Conservation (phyloP, 768 basidiomycete genomes). For the Podaxis sp. region DNA sequence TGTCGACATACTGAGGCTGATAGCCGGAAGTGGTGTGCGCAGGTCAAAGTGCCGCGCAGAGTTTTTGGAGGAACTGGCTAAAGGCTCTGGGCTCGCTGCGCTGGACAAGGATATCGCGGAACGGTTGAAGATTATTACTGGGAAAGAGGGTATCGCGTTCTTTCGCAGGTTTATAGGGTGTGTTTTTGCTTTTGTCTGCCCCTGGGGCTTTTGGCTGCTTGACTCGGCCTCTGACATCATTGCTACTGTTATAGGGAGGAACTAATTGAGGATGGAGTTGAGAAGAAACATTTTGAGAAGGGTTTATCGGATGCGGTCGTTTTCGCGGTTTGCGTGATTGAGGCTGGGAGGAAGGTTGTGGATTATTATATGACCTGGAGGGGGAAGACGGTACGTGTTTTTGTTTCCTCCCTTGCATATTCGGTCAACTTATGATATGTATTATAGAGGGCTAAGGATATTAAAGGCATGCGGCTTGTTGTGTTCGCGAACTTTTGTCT, state of each 20-base stretch:
- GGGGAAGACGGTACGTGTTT: conserved; percentile 36
- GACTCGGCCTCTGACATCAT: background rate
- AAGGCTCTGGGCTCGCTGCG: conserved; percentile 28
- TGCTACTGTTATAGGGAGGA: conserved; percentile 4
- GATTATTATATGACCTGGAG: conserved; percentile 56
- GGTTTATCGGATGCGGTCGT: conserved; percentile 35
- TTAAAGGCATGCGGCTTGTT: conserved; percentile 22
- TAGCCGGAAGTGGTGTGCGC: conserved; percentile 38
- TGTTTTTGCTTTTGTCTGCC: conserved; percentile 18
- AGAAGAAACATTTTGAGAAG: conserved; percentile 11
- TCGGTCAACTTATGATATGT: background rate
- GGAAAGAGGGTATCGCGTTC: conserved; percentile 39
- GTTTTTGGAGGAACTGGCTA: conserved; percentile 42
- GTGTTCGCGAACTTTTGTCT: background rate
- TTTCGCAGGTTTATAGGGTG: conserved; percentile 44
- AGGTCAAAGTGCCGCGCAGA: conserved; percentile 45
- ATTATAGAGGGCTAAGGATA: conserved; percentile 21
- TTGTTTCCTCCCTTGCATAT: conserved; percentile 2
- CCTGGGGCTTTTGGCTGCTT: background rate
- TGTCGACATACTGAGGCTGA: conserved; percentile 30
- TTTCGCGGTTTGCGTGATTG: conserved; percentile 43
- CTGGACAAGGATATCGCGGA: conserved; percentile 31
- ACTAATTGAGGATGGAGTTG: background rate
- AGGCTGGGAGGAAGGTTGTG: conserved; percentile 39
- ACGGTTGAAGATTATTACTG: conserved; percentile 41